Evolutionary conservation across 2,329 filamentous ascomycete genomes (phyloP).

Genomic region (Dichotomopilus funicola): DNA sequence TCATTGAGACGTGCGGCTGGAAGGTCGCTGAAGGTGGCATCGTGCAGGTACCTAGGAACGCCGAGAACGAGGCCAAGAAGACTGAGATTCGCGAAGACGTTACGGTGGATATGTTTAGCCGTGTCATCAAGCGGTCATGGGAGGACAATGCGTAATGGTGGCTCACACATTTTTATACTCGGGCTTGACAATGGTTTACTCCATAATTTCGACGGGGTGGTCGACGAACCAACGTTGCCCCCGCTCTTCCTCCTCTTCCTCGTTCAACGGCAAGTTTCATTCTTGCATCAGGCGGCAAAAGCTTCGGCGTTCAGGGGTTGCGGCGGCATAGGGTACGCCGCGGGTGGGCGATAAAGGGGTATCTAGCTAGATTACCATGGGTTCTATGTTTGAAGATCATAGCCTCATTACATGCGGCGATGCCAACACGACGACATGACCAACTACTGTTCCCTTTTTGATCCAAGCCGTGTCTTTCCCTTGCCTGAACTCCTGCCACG

Average conservation of each 20-base stretch:
- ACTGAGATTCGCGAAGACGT: constrained; percentile 94
- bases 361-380: constrained; percentile 14
- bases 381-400: constrained; percentile 19
- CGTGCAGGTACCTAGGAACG: constrained; percentile 80
- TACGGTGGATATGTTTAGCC: constrained; percentile 76
- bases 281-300: constrained; percentile 27
- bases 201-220: constrained; percentile 9
- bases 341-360: constrained; percentile 16
- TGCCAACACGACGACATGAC: constrained; percentile 19
- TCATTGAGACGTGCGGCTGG: constrained; percentile 83
- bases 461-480: background rate
- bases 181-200: background rate
- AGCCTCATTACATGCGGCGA: constrained; percentile 17
- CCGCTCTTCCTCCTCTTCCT: background rate
- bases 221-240: constrained; percentile 5
- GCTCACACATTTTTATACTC: background rate
- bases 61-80: constrained; percentile 96
- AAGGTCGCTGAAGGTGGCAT: constrained; percentile 58
- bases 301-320: constrained; percentile 26
- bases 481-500: background rate
- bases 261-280: constrained; percentile 14
- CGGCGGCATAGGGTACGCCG: constrained; percentile 17
- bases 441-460: background rate
- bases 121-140: constrained; percentile 77
- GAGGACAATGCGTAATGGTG: constrained; percentile 62